These are phyloP conservation scores for Lichtheimia corymbifera DNA, from an alignment of 371 early-diverging fungal genomes.

Conservation along the genomic window DNA sequence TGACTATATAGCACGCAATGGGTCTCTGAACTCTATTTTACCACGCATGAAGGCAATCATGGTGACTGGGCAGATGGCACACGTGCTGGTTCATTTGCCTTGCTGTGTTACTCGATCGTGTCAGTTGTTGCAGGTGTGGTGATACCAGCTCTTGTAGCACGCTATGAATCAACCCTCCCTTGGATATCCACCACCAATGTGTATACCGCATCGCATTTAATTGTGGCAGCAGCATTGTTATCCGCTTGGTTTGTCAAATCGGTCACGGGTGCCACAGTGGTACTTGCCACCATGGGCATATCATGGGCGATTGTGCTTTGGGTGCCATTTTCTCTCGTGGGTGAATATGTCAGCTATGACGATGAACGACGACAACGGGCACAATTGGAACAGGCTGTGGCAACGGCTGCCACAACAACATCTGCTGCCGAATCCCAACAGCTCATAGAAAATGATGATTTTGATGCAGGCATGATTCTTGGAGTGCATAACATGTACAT, in stretches of 20 bases:
- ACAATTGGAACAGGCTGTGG: neutral
- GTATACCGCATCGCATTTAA: constrained; percentile 59
- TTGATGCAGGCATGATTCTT: constrained; percentile 70
- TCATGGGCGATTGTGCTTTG: constrained; percentile 79
- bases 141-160: constrained; percentile 51
- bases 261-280: constrained; percentile 51
- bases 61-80: constrained; percentile 52
- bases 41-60: constrained; percentile 28
- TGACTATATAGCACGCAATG: constrained; percentile 41
- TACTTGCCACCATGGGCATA: constrained; percentile 68
- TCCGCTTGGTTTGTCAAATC: constrained; percentile 57
- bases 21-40: constrained; percentile 60
- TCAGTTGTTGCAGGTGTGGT: constrained; percentile 62
- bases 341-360: constrained; percentile 64
- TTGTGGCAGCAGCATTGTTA: constrained; percentile 57
- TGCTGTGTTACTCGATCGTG: constrained; percentile 67
- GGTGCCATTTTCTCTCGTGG: constrained; percentile 80
- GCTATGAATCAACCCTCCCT: constrained; percentile 21
- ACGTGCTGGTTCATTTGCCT: constrained; percentile 72
- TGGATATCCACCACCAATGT: constrained; percentile 52
- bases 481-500: constrained; percentile 87
- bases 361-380: constrained; percentile 30
- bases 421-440: constrained; percentile 22
- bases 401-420: neutral
- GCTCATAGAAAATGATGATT: constrained; percentile 41